These are phyloP conservation scores for Chernovozyma aurita DNA, from an alignment of 1,139 yeast genomes.

Conservation along the genomic window DNA sequence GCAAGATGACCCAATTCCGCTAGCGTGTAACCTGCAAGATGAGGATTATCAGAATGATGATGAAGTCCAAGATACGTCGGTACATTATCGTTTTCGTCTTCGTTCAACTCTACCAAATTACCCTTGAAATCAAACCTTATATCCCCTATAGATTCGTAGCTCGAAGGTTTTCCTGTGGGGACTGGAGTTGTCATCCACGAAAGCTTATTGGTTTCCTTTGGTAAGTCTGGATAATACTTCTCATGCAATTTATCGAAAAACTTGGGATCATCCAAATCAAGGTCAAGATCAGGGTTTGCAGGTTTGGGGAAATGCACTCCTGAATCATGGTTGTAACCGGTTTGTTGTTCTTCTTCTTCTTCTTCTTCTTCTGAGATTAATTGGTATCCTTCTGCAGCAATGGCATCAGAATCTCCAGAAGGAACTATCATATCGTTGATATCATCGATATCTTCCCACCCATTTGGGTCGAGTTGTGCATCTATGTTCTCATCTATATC, in stretches of 20 bases:
- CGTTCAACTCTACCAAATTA: slow-evolving; percentile 49
- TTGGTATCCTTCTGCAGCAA: slow-evolving; percentile 45
- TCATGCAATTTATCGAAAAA: slow-evolving; percentile 76
- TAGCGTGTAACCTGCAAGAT: slow-evolving; percentile 87
- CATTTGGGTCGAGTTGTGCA: slow-evolving; percentile 28
- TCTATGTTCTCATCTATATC: slow-evolving; percentile 24
- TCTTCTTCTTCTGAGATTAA: slow-evolving; percentile 23
- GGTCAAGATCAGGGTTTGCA: slow-evolving; percentile 22
- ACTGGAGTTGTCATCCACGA: slow-evolving; percentile 85
- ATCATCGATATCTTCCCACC: slow-evolving; percentile 39
- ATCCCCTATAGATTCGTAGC: slow-evolving; percentile 61
- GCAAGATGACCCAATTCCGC: slow-evolving; percentile 76
- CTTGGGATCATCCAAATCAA: slow-evolving; percentile 70
- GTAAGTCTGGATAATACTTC: slow-evolving; percentile 85
- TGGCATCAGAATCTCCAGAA: slow-evolving; percentile 15
- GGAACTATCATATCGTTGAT: slow-evolving; percentile 24
- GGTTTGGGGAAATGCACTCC: slow-evolving; percentile 65
- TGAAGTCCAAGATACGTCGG: slow-evolving; percentile 71
- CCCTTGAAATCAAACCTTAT: slow-evolving; percentile 90
- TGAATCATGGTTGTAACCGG: background rate
- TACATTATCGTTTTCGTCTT: slow-evolving; percentile 38
- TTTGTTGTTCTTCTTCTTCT: slow-evolving; percentile 23
- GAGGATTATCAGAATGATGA: slow-evolving; percentile 87
- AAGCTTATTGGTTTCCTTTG: slow-evolving; percentile 73
- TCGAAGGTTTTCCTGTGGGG: slow-evolving; percentile 39